phyloP scores from a whole-genome alignment of 495 filamentous ascomycete genomes.

The Penicillium pancosmium region DNA sequence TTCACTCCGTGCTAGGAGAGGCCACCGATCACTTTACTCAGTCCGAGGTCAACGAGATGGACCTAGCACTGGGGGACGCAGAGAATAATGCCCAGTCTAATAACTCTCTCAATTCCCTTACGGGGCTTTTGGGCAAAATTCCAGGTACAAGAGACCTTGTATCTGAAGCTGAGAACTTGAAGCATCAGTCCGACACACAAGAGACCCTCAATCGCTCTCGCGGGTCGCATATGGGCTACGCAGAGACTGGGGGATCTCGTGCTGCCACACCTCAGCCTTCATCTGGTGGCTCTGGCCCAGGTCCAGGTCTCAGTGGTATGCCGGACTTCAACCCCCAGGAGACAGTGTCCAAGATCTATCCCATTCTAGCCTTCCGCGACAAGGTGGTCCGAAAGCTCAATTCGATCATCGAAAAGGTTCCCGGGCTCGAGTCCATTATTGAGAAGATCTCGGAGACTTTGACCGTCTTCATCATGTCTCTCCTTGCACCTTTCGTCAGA shows the following conservation, averaged over 20 bases:
- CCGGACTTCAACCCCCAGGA: slow-evolving; percentile 81
- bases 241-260: slow-evolving; percentile 19
- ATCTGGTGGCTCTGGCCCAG: slow-evolving; percentile 39
- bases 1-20: slow-evolving; percentile 96
- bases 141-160: slow-evolving; percentile 78
- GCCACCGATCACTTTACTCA: slow-evolving; percentile 96
- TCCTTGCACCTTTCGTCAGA: slow-evolving; percentile 85
- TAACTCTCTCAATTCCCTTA: slow-evolving; percentile 57
- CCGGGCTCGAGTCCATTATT: slow-evolving; percentile 80
- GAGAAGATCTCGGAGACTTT: slow-evolving; percentile 91
- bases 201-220: slow-evolving; percentile 60
- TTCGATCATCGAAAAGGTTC: slow-evolving; percentile 85
- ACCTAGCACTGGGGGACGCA: slow-evolving; percentile 69
- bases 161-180: slow-evolving; percentile 75
- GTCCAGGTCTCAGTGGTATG: slow-evolving; percentile 67
- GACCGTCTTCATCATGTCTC: slow-evolving; percentile 84
- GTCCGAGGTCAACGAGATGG: slow-evolving; percentile 88
- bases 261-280: slow-evolving; percentile 20
- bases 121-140: slow-evolving; percentile 72
- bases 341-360: slow-evolving; percentile 83
- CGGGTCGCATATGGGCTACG: slow-evolving; percentile 38
- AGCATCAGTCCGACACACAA: slow-evolving; percentile 73
- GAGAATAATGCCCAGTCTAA: slow-evolving; percentile 51
- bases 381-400: slow-evolving; percentile 84
- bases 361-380: slow-evolving; percentile 92